Evolutionary conservation across 257 asterid species (phyloP), one percentile per base, ranked within the genome.

Genomic region (Phtheirospermum japonicum): DNA sequence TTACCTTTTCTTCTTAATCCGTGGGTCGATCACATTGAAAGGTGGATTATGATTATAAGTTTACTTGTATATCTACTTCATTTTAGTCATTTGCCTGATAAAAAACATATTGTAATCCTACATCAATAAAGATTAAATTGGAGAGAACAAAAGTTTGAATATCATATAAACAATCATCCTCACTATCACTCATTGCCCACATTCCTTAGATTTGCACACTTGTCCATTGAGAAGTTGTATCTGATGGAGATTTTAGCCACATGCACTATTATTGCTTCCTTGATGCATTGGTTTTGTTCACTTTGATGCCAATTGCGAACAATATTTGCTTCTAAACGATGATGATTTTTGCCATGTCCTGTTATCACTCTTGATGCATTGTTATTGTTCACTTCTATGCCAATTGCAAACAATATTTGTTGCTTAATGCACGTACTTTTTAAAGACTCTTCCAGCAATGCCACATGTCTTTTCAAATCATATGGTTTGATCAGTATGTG

Each of bases 401-500:
- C 45, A 39, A 32, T 59, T 63, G 33, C 53, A 19, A 48, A 18
- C 33, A 14, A 39, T 56, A 0, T 56, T 14, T 70, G 28, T 14
- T 55, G 45, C n/a, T 51, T 11, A 42, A 1, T 42, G 26, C 20
- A n/a, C 64, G 40, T 40, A 33, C 33, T 51, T 55, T 48, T 33
- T 68, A n/a, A 14, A 57, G 32, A 50, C 42, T 14, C 43, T n/a
- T 48, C 55, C 18, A 18, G n/a, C n/a, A n/a, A 16, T 33, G 52
- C 54, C 59, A 50, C 58, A 36, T 46, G 42, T 37, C 55, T 63
- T 48, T 37, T 43, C 32, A 32, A 59, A 66, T 68, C 55, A 53
- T 48, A 58, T 26, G 23, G 4, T 32, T 52, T 19, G n/a, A 66
- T 57, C 32, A 9, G 33, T 61, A 61, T 61, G 31, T 53, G 17